Conservation (phyloP, 1,284 basidiomycete genomes). For the Ceratobasidium sp. region DNA sequence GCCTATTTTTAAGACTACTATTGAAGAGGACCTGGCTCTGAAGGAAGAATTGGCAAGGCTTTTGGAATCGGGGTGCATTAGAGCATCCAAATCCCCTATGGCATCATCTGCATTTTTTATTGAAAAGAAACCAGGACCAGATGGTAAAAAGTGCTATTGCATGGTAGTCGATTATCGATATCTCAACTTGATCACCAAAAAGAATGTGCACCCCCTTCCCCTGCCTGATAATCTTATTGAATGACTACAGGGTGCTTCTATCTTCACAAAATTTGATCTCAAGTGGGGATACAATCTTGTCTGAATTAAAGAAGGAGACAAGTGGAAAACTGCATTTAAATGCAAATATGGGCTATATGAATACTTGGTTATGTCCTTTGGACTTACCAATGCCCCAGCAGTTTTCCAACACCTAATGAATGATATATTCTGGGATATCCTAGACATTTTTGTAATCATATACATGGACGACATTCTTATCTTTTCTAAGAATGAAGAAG, state of each 20-base stretch:
- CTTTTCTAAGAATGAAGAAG: slow-evolving; percentile 30
- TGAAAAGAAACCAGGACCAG: slow-evolving; percentile 38
- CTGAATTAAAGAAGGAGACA: slow-evolving; percentile 6
- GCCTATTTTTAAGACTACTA: slow-evolving; percentile 8
- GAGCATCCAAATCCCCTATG: slow-evolving; percentile 34
- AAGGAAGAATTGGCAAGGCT: slow-evolving; percentile 20
- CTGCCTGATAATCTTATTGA: slow-evolving; percentile 25
- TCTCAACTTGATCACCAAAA: slow-evolving; percentile 37
- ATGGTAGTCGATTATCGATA: slow-evolving; percentile 38
- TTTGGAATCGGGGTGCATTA: slow-evolving; percentile 22
- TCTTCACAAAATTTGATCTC: slow-evolving; percentile 39
- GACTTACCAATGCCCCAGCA: slow-evolving; percentile 25
- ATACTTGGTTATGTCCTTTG: slow-evolving; percentile 37
- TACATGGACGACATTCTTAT: slow-evolving; percentile 44
- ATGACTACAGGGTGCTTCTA: background rate
- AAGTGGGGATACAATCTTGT: slow-evolving; percentile 24
- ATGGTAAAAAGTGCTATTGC: slow-evolving; percentile 13
- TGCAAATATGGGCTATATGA: slow-evolving; percentile 36
- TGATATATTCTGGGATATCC: slow-evolving; percentile 22
- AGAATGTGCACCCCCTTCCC: slow-evolving; percentile 38
- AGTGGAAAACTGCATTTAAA: slow-evolving; percentile 39
- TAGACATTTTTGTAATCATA: slow-evolving; percentile 18
- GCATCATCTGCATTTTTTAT: slow-evolving; percentile 39
- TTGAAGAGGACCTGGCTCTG: slow-evolving; percentile 18
- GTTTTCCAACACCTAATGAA: slow-evolving; percentile 36